These are phyloP conservation scores for Neophaeococcomyces mojaviensis DNA, from an alignment of 2,329 filamentous ascomycete species.

Conservation along the genomic window DNA sequence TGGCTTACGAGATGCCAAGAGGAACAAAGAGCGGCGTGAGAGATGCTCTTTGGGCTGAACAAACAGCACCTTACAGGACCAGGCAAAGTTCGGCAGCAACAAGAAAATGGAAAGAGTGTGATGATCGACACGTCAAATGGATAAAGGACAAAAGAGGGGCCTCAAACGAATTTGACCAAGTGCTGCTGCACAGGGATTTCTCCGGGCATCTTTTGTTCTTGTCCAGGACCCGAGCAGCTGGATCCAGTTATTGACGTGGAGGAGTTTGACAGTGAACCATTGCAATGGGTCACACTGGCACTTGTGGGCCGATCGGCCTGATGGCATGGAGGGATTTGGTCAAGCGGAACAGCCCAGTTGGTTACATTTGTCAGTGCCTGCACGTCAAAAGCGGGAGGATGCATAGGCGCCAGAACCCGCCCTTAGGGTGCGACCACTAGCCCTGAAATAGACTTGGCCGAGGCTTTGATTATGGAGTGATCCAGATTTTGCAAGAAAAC, in stretches of 20 bases:
- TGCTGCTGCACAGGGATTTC: no score
- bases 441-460: not conserved
- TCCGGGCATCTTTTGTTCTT: not conserved
- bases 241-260: conserved; percentile 1
- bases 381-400: not conserved
- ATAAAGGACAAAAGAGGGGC: not conserved
- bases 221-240: not conserved
- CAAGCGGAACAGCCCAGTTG: not conserved
- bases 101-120: no score
- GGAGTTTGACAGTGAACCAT: not conserved
- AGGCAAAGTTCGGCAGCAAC: no score
- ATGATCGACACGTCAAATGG: not conserved
- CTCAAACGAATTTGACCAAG: not conserved
- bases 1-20: not conserved
- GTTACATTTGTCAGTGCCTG: not conserved
- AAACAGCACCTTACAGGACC: no score
- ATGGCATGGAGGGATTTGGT: not conserved
- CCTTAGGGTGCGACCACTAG: not conserved
- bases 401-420: not conserved
- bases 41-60: no score
- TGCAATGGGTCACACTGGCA: conserved; percentile 1
- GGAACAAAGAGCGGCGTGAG: no score
- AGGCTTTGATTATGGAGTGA: not conserved
- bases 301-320: not conserved
- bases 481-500: no score